A percentile compares a stretch with the other conserved stretches of the same genome.
Evolutionary conservation across 129 eudicot genomes (phyloP).

Genomic region (Lactuca saligna): DNA sequence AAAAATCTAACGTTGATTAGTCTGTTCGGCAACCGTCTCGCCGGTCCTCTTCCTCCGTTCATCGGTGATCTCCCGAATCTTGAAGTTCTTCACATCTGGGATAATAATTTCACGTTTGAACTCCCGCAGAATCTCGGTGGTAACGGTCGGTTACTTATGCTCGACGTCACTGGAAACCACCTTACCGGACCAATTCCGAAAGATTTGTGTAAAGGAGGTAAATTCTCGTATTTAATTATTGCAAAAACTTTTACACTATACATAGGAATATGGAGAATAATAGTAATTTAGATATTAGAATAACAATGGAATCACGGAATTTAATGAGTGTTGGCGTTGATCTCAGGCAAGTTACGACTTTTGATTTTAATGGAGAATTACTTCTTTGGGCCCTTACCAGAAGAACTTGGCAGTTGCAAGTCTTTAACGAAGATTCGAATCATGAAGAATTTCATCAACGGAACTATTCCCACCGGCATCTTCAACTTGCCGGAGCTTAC

Average conservation of each 20-base stretch:
- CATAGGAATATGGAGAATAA: neutral
- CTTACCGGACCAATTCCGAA: slow-evolving; percentile 70
- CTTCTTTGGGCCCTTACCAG: slow-evolving; percentile 70
- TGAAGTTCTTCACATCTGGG: slow-evolving; percentile 74
- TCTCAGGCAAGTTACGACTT: slow-evolving; percentile 39
- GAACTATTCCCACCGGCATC: slow-evolving; percentile 66
- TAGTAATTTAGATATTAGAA: neutral
- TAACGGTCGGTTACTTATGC: slow-evolving; percentile 45
- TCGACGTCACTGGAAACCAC: slow-evolving; percentile 67
- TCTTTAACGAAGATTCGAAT: slow-evolving; percentile 58
- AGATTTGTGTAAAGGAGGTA: slow-evolving; percentile 70
- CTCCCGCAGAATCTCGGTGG: slow-evolving; percentile 73
- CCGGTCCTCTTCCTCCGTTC: slow-evolving; percentile 69
- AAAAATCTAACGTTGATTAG: slow-evolving; percentile 61
- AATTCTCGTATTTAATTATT: neutral
- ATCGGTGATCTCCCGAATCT: slow-evolving; percentile 79
- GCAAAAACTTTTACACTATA: neutral
- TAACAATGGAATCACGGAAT: neutral
- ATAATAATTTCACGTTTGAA: slow-evolving; percentile 68
- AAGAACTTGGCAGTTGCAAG: slow-evolving; percentile 59
- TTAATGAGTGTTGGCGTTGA: slow-evolving; percentile 19
- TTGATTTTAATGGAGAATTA: slow-evolving; percentile 62
- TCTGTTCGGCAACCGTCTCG: slow-evolving; percentile 56
- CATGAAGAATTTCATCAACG: slow-evolving; percentile 57
- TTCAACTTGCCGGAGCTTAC: slow-evolving; percentile 56